phyloP scores from a whole-genome alignment of 768 basidiomycete species.

The Pisolithus microcarpus region DNA sequence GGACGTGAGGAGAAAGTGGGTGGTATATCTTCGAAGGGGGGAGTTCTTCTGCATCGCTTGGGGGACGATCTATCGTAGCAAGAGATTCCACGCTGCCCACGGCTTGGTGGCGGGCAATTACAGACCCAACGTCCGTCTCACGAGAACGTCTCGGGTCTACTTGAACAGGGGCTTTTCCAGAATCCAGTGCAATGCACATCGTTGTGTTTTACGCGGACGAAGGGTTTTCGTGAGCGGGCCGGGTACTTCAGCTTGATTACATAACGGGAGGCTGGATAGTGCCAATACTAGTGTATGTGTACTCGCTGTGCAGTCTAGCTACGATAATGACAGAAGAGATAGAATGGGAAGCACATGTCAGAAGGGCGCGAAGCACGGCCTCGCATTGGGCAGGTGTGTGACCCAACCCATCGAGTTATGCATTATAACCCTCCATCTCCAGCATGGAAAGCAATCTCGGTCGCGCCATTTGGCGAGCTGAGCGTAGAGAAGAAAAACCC shows the following conservation, averaged over 20 bases:
- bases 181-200: background rate
- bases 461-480: constrained; percentile 71
- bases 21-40: constrained; percentile 33
- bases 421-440: constrained; percentile 65
- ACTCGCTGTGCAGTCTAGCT: too few species aligned
- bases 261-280: too few species aligned
- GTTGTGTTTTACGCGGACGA: too few species aligned
- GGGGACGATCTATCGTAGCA: constrained; percentile 36
- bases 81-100: constrained; percentile 30
- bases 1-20: constrained; percentile 56
- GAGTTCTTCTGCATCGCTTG: constrained; percentile 25
- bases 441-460: constrained; percentile 44
- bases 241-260: too few species aligned
- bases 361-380: constrained; percentile 44
- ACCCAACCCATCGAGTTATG: constrained; percentile 30
- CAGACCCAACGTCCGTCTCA: background rate
- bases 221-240: too few species aligned
- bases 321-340: too few species aligned
- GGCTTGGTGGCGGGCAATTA: background rate
- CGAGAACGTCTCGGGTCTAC: background rate
- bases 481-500: constrained; percentile 30
- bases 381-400: constrained; percentile 14
- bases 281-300: too few species aligned
- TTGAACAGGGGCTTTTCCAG: background rate
- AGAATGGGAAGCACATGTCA: constrained; percentile 23